Percentiles rank a stretch among this genome's conserved stretches.
Evolutionary conservation across 352 stramenopile species (phyloP).

Genomic region (Globisporangium megalacanthum): DNA sequence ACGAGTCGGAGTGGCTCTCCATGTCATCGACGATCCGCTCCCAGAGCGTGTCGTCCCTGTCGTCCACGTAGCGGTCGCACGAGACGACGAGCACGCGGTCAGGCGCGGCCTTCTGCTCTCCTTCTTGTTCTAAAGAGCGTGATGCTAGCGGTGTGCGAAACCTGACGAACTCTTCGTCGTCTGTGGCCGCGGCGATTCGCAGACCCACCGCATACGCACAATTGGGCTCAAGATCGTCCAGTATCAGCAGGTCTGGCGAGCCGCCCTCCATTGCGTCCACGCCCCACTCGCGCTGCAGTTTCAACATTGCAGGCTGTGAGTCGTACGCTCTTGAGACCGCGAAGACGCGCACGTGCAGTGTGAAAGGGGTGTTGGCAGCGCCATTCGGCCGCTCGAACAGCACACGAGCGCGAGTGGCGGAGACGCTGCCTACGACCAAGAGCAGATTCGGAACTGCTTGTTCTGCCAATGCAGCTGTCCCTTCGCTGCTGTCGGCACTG

Average conservation of each 20-base stretch:
- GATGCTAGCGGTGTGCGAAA: constrained; percentile 25
- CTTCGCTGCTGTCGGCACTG: too few relatives aligned
- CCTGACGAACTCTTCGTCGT: constrained; percentile 19
- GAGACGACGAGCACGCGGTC: constrained; percentile 38
- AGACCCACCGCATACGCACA: constrained; percentile 30
- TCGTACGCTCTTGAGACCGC: neutral
- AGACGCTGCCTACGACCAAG: constrained; percentile 48
- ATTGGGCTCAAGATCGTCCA: constrained; percentile 30
- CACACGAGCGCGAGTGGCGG: constrained; percentile 32
- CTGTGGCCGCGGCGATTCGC: neutral
- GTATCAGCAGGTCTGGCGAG: constrained; percentile 22
- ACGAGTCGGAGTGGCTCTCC: constrained; percentile 20
- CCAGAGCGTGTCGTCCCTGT: constrained; percentile 47
- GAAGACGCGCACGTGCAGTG: constrained; percentile 17
- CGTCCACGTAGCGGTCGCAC: constrained; percentile 58
- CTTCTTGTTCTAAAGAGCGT: neutral
- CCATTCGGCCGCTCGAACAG: constrained; percentile 33
- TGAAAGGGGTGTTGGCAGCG: neutral
- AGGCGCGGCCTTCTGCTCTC: neutral
- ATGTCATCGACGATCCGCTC: constrained; percentile 28
- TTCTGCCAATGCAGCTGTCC: too few relatives aligned
- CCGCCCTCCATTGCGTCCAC: neutral
- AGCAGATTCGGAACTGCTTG: constrained; percentile 5
- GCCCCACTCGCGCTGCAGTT: constrained; percentile 4
- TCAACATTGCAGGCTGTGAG: neutral